Base-by-base conservation (phyloP, 805 yeast species). In the Yarrowia divulgata region DNA sequence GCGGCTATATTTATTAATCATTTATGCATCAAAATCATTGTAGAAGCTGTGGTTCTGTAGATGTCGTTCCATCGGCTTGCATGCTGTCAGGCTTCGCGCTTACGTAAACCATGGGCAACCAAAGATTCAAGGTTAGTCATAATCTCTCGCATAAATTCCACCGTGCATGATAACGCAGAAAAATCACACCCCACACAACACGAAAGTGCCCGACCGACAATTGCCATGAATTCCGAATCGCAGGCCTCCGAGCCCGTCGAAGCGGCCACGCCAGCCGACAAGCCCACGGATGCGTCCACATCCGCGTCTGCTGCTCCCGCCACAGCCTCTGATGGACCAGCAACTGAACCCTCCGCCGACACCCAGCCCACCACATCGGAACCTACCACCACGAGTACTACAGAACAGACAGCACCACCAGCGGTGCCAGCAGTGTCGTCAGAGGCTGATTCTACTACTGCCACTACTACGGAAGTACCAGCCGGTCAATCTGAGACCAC, bases 101-200 rank as follows among this genome's bases (percentile, higher is more conserved):
- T 49, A 49, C 35, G 8, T 48, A 23, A 46, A 4, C 32, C 14
- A 29, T 13, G 4, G 2, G 8, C 10, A 19, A 14, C 29, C 32
- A n/a, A 40, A 8, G 16, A 12, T 23, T 23, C 29, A 23, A 23
- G 29, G 29, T 23, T 23, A 23, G 29, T 52, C 57, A 35, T 52
- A 52, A 52, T 14, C 57, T 52, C 23, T 34, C 67, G 18, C 40
- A 39, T 16, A 46, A 57, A 39, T 62, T 43, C 35, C 60, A 37
- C 5, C 35, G 50, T 14, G 69, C 70, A 32, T 67, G 70, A 29
- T 63, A 54, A 29, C 55, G 46, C 48, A 52, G 37, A 50, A 64
- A 43, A 49, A 69, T 37, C 70, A 48, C 42, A 23, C 46, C 39
- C 40, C 67, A 50, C 19, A 69, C 48, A 32, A 45, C 45, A 52